A percentile compares a stretch with the other conserved stretches of the same genome.
These are phyloP conservation scores for Rhododendron ferrugineum DNA, from an alignment of 148 eudicot species.

Conservation along the genomic window DNA sequence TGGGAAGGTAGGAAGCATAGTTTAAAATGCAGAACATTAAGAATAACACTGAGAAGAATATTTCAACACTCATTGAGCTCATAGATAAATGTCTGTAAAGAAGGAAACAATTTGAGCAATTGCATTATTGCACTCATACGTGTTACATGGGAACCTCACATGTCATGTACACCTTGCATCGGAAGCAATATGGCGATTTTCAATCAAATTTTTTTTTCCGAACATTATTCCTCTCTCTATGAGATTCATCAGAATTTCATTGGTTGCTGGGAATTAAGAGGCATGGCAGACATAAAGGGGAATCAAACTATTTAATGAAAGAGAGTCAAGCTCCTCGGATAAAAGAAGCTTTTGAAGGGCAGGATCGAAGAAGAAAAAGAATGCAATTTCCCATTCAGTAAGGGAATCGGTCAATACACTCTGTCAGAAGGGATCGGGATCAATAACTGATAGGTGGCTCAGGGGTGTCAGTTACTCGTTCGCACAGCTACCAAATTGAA, in stretches of 20 bases:
- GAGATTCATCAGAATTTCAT: not conserved
- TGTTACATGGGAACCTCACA: not conserved
- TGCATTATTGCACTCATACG: not conserved
- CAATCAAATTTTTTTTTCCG: too few relatives aligned
- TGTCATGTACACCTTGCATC: not conserved
- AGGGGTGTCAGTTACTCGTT: not conserved
- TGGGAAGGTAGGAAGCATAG: not conserved
- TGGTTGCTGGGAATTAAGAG: not conserved
- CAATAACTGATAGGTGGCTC: not conserved
- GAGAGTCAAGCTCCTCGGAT: not conserved
- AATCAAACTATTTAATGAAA: not conserved
- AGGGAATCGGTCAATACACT: not conserved
- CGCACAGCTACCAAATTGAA: too few relatives aligned
- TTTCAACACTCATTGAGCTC: not conserved
- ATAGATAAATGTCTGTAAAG: not conserved
- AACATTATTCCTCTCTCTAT: not conserved
- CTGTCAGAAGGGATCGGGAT: not conserved
- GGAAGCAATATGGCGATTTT: not conserved
- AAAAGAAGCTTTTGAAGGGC: not conserved
- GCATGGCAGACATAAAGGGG: not conserved
- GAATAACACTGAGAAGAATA: not conserved
- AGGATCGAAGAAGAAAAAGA: not conserved
- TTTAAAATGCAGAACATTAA: not conserved
- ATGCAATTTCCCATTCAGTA: not conserved
- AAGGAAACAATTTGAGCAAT: conserved; percentile 1